Evolutionary conservation across 2,329 filamentous ascomycete species (phyloP).

Genomic region (Achaetomium macrosporum): DNA sequence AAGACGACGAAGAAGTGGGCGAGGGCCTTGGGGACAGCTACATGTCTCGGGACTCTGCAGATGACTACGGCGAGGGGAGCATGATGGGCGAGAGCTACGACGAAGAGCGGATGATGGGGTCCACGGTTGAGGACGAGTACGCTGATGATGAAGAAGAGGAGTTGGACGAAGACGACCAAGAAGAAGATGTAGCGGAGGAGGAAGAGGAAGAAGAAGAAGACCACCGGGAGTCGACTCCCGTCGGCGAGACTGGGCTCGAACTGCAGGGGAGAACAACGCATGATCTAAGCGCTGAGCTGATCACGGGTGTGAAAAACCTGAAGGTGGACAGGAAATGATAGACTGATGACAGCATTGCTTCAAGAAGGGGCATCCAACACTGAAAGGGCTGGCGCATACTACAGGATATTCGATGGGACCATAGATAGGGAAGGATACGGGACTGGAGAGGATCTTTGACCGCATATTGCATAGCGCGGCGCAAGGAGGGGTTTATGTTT

Average conservation of each 20-base stretch:
- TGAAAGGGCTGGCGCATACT: slow-evolving; percentile 9
- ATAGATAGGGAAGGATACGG: slow-evolving; percentile 15
- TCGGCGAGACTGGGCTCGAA: not conserved
- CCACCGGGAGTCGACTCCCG: slow-evolving; percentile 12
- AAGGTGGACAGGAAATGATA: slow-evolving; percentile 38
- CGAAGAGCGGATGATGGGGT: slow-evolving; percentile 36
- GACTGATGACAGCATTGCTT: not conserved
- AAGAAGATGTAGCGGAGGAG: slow-evolving; percentile 31
- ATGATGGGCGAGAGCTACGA: slow-evolving; percentile 40
- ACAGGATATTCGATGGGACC: slow-evolving; percentile 4
- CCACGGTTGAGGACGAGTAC: slow-evolving; percentile 35
- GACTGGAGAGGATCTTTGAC: slow-evolving; percentile 7
- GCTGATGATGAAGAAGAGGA: slow-evolving; percentile 31
- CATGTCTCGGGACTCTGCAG: slow-evolving; percentile 34
- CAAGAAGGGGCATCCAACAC: not conserved
- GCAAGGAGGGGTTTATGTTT: slow-evolving; percentile 7
- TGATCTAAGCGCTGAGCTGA: slow-evolving; percentile 51
- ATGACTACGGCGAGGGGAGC: slow-evolving; percentile 38
- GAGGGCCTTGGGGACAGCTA: slow-evolving; percentile 43
- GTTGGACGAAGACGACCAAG: slow-evolving; percentile 33
- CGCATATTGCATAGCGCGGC: slow-evolving; percentile 24
- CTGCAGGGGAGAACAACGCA: slow-evolving; percentile 28
- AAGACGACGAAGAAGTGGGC: slow-evolving; percentile 38
- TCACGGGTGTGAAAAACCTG: slow-evolving; percentile 53
- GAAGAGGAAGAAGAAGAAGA: slow-evolving; percentile 27